These are phyloP conservation scores for Coix lacrymajobi DNA, from an alignment of 176 grass and related monocot genomes.

Conservation along the genomic window DNA sequence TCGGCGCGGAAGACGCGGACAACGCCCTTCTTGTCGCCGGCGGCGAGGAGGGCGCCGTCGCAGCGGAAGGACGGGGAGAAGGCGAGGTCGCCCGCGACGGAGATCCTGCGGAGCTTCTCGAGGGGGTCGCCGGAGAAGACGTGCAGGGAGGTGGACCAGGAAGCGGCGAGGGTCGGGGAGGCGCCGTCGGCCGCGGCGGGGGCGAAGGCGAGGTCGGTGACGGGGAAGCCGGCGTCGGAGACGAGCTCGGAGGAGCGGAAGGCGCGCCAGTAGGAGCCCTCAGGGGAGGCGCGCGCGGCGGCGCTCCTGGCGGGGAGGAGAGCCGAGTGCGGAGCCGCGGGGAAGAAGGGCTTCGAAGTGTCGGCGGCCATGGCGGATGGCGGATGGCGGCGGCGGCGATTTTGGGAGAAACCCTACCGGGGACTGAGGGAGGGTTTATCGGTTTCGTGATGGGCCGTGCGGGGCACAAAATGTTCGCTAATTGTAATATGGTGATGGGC, in stretches of 20 bases:
- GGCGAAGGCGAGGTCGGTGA: constrained; percentile 78
- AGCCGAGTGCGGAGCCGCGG: constrained; percentile 16
- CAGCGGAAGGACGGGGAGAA: constrained; percentile 85
- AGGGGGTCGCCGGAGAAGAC: constrained; percentile 54
- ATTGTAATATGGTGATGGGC: no score
- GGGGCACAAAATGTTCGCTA: neutral
- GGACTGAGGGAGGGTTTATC: neutral
- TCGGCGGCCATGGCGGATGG: constrained; percentile 52
- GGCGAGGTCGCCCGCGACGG: constrained; percentile 50
- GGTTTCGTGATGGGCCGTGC: constrained; percentile 8
- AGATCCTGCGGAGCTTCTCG: constrained; percentile 21
- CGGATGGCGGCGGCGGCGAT: neutral
- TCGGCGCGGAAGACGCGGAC: constrained; percentile 79
- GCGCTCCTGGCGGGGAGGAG: constrained; percentile 33
- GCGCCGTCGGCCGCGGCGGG: neutral
- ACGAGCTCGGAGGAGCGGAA: constrained; percentile 69
- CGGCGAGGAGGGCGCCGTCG: constrained; percentile 74
- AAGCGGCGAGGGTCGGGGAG: constrained; percentile 44
- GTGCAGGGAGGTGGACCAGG: constrained; percentile 49
- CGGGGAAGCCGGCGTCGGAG: constrained; percentile 37
- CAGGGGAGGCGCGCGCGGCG: constrained; percentile 33
- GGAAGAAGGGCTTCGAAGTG: constrained; percentile 48
- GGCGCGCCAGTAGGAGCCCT: constrained; percentile 63
- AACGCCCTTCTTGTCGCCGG: constrained; percentile 57
- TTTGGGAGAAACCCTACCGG: constrained; percentile 24